Conservation (phyloP, 2,329 filamentous ascomycete species). For the Diaporthe velutina region DNA sequence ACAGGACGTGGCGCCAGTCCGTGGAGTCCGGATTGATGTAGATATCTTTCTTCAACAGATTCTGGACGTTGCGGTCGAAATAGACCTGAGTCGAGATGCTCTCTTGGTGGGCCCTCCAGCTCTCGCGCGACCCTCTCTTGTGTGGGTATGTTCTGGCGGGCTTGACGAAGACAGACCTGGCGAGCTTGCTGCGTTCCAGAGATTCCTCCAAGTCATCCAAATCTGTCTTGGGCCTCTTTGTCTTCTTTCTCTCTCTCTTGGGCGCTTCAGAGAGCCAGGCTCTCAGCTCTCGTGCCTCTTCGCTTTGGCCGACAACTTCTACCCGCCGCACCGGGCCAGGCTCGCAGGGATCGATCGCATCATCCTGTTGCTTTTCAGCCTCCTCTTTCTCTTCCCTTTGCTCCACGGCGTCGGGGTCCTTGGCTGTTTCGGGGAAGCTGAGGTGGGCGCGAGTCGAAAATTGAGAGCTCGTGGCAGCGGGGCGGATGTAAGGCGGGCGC, state of each 20-base stretch:
- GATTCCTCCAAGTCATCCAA: constrained; percentile 3
- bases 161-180: constrained; percentile 47
- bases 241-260: not conserved
- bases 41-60: not conserved
- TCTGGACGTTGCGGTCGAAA: constrained; percentile 50
- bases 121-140: constrained; percentile 43
- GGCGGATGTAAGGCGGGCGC: constrained; percentile 15
- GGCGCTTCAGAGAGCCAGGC: constrained; percentile 3
- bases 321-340: not conserved
- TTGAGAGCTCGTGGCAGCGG: not conserved
- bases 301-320: not conserved
- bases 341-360: not conserved
- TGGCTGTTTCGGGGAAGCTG: not conserved
- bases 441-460: not conserved
- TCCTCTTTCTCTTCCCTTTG: not conserved
- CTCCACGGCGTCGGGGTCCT: not conserved
- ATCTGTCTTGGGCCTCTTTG: not conserved
- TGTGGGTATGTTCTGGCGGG: constrained; percentile 42
- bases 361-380: not conserved
- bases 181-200: constrained; percentile 33
- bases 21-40: constrained; percentile 24
- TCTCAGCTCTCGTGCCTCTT: constrained; percentile 1
- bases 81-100: constrained; percentile 53
- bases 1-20: constrained; percentile 57
- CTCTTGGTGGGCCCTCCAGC: constrained; percentile 40